These are phyloP conservation scores for Rhizophora mangle DNA, from an alignment of 345 rosid genomes.

Conservation along the genomic window DNA sequence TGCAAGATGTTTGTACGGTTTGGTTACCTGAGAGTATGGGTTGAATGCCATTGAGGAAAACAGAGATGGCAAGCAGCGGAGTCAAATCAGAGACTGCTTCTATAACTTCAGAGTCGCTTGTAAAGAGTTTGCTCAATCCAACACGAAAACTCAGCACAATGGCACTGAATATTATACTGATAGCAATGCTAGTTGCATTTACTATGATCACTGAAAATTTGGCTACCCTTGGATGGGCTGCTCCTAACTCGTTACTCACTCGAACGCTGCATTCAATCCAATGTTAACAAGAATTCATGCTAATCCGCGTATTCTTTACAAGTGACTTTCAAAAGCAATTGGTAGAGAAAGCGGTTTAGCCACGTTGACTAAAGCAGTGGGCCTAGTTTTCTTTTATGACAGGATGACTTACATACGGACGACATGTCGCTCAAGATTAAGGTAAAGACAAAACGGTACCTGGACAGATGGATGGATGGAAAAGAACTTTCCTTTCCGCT, in stretches of 20 bases:
- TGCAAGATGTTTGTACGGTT: background rate
- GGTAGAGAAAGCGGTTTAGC: too few species aligned
- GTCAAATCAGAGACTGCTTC: constrained; percentile 62
- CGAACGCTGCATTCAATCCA: constrained; percentile 47
- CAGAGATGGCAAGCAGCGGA: constrained; percentile 80
- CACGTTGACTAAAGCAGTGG: too few species aligned
- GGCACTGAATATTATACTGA: constrained; percentile 52
- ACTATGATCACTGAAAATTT: constrained; percentile 72
- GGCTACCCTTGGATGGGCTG: constrained; percentile 71
- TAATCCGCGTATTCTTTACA: too few species aligned
- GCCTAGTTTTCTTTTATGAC: too few species aligned
- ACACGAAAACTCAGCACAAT: constrained; percentile 49
- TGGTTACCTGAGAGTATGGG: constrained; percentile 83
- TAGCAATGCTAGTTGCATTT: constrained; percentile 50
- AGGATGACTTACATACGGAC: too few species aligned
- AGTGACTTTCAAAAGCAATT: too few species aligned
- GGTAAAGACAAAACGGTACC: too few species aligned
- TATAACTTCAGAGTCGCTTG: constrained; percentile 59
- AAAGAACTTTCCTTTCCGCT: too few species aligned
- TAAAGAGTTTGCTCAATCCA: constrained; percentile 67
- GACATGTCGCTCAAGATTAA: too few species aligned
- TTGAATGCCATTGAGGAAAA: constrained; percentile 83
- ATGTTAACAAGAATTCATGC: too few species aligned
- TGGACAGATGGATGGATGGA: too few species aligned
- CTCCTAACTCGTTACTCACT: constrained; percentile 90